These are phyloP conservation scores for Cutaneotrichosporon sp. DNA, from an alignment of 1,284 basidiomycete genomes.

Conservation along the genomic window DNA sequence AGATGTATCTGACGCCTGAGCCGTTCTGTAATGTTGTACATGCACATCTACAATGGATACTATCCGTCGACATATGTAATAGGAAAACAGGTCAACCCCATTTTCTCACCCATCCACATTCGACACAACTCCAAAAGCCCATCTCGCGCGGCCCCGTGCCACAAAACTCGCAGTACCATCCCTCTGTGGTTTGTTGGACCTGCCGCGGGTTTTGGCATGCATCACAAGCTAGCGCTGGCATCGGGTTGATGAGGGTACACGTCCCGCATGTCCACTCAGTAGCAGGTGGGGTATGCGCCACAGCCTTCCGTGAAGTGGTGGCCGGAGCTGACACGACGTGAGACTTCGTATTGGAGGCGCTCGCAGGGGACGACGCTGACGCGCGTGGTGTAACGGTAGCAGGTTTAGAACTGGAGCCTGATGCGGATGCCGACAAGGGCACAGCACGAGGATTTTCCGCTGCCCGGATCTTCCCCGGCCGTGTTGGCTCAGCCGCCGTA, in stretches of 20 bases:
- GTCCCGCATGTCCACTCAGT: constrained; percentile 60
- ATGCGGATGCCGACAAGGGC: too few species aligned
- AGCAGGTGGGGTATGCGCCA: background rate
- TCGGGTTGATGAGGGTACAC: constrained; percentile 67
- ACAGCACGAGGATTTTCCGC: too few species aligned
- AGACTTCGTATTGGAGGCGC: too few species aligned
- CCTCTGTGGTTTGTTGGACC: constrained; percentile 29
- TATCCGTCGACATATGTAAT: too few species aligned
- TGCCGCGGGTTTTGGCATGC: constrained; percentile 58
- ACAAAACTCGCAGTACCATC: constrained; percentile 68
- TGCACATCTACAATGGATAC: too few species aligned
- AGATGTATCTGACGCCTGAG: constrained; percentile 30
- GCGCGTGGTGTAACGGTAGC: too few species aligned
- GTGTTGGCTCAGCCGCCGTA: too few species aligned
- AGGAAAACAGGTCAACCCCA: constrained; percentile 32
- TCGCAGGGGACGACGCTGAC: too few species aligned
- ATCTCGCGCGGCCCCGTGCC: constrained; percentile 59
- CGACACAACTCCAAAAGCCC: constrained; percentile 67
- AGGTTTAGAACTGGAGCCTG: too few species aligned
- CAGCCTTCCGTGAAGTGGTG: background rate
- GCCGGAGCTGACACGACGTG: too few species aligned
- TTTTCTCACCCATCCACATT: constrained; percentile 64
- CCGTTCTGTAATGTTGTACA: too few species aligned
- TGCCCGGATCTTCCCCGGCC: too few species aligned
- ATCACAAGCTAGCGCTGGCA: constrained; percentile 56